A percentile compares a stretch with the other conserved stretches of the same genome.
These are phyloP conservation scores for Trifolium repens DNA, from an alignment of 306 rosid genomes.

Conservation along the genomic window DNA sequence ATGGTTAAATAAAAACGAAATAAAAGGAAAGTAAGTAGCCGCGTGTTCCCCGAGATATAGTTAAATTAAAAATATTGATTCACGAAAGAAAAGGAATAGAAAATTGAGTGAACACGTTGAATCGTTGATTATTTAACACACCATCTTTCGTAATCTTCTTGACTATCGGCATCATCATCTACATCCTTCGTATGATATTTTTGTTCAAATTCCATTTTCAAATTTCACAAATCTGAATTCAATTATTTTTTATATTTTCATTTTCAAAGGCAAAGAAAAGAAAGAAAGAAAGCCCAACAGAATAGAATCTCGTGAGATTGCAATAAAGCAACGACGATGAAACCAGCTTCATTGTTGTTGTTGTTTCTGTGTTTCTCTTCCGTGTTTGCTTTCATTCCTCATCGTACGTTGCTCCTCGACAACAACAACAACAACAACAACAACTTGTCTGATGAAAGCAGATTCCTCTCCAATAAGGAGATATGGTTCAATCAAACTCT, in stretches of 20 bases:
- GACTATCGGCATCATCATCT: too few species aligned
- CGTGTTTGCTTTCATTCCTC: constrained; percentile 50
- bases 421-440: background rate
- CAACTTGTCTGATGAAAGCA: constrained; percentile 38
- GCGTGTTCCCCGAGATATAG: too few species aligned
- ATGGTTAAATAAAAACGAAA: too few species aligned
- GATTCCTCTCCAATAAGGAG: constrained; percentile 50
- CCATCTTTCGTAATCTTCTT: background rate
- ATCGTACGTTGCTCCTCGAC: constrained; percentile 52
- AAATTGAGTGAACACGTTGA: too few species aligned
- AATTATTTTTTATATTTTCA: background rate
- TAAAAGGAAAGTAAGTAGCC: too few species aligned
- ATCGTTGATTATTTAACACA: too few species aligned
- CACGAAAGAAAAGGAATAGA: too few species aligned
- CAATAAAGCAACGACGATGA: constrained; percentile 31
- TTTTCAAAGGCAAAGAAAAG: too few species aligned
- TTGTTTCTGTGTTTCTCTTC: constrained; percentile 40
- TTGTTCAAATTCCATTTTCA: background rate
- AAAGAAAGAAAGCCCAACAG: too few species aligned
- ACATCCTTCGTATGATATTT: too few species aligned
- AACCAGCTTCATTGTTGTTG: background rate
- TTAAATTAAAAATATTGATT: too few species aligned
- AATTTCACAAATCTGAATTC: background rate
- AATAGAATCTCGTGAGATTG: background rate
- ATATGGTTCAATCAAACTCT: constrained; percentile 83